phyloP scores from a whole-genome alignment of 495 filamentous ascomycete species.

The Annulohypoxylon nitens region DNA sequence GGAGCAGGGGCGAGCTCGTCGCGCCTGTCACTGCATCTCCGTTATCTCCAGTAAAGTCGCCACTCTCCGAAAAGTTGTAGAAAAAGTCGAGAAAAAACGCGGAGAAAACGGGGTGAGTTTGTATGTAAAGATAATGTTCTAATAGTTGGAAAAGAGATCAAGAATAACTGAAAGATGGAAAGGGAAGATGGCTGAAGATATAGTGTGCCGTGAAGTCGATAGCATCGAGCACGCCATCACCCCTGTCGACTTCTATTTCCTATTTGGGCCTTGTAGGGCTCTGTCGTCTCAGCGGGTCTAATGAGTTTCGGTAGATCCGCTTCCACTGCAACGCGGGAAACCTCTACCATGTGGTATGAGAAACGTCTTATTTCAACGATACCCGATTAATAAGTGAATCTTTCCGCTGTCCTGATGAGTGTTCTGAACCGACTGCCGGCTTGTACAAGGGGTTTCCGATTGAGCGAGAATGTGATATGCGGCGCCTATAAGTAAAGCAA shows the following conservation, averaged over 20 bases:
- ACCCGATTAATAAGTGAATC: background rate
- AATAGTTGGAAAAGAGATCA: slow-evolving; percentile 7
- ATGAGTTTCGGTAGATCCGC: slow-evolving; percentile 3
- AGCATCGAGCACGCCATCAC: slow-evolving; percentile 42
- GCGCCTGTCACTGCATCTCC: background rate
- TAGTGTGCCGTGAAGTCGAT: slow-evolving; percentile 35
- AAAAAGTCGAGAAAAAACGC: slow-evolving; percentile 26
- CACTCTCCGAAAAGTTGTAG: slow-evolving; percentile 7
- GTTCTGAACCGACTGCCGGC: background rate
- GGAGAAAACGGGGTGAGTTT: slow-evolving; percentile 26
- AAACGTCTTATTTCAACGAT: background rate
- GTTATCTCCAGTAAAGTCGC: background rate
- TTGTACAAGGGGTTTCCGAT: background rate
- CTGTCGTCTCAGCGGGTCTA: background rate
- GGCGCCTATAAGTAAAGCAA: background rate
- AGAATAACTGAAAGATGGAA: slow-evolving; percentile 17
- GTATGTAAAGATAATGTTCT: background rate
- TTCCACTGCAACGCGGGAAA: slow-evolving; percentile 18
- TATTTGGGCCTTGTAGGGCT: slow-evolving; percentile 10
- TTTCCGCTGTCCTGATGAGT: background rate
- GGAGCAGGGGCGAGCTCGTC: slow-evolving; percentile 1
- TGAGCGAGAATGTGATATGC: background rate
- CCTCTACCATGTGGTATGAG: background rate
- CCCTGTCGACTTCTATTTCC: slow-evolving; percentile 33
- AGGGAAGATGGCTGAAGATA: slow-evolving; percentile 33